phyloP scores from a whole-genome alignment of 345 rosid genomes.

The Camelina sativa region DNA sequence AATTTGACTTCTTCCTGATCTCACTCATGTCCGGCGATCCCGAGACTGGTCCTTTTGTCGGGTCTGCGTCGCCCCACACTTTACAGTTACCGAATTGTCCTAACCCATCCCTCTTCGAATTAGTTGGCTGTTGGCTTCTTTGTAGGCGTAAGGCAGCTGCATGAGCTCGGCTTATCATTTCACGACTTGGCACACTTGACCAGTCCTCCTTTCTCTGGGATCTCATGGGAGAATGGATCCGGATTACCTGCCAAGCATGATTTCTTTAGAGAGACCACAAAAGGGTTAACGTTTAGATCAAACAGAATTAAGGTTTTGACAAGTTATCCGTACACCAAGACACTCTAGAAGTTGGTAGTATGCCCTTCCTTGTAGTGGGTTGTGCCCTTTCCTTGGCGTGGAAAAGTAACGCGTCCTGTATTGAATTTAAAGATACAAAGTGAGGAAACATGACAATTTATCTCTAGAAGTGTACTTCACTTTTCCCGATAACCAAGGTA shows the following conservation, averaged over 20 bases:
- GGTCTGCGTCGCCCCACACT: conserved; percentile 80
- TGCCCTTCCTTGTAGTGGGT: conserved; percentile 98
- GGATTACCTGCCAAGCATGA: conserved; percentile 64
- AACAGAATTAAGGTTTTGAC: conserved; percentile 8
- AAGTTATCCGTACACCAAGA: conserved; percentile 73
- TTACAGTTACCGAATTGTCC: conserved; percentile 91
- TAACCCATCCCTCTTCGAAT: conserved; percentile 41
- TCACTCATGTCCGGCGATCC: conserved; percentile 89
- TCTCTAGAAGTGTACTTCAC: neutral
- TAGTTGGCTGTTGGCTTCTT: conserved; percentile 52
- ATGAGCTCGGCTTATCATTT: conserved; percentile 74
- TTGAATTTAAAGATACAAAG: neutral
- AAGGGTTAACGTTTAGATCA: conserved; percentile 4
- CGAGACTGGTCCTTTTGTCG: conserved; percentile 63
- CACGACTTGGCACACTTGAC: conserved; percentile 84
- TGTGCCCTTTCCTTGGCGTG: conserved; percentile 90
- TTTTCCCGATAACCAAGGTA: conserved; percentile 1
- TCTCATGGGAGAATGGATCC: conserved; percentile 97
- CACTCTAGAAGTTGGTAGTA: conserved; percentile 96
- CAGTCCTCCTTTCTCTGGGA: conserved; percentile 74
- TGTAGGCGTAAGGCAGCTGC: conserved; percentile 77
- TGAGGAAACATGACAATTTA: conserved; percentile 14
- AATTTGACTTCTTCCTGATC: conserved; percentile 70
- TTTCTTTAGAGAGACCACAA: conserved; percentile 26
- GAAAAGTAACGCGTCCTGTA: conserved; percentile 96